Percentiles rank a stretch among this genome's conserved stretches.
Evolutionary conservation across 2,329 filamentous ascomycete species (phyloP).

Genomic region (Phyllosticta citribraziliensis): DNA sequence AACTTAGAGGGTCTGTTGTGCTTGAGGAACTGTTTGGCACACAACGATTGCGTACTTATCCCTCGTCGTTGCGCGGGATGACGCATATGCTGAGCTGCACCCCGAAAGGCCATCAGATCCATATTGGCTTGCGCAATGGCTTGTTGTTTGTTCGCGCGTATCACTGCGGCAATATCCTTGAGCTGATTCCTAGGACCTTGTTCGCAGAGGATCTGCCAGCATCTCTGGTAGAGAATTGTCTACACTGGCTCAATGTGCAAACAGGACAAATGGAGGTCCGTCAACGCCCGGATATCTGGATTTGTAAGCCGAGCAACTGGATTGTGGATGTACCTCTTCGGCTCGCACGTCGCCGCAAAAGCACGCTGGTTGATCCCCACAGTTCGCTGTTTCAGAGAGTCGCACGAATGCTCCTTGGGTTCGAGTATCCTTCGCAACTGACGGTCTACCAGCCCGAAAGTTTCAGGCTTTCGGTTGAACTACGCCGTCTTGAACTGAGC

Average conservation of each 20-base stretch:
- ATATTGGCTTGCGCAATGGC: slow-evolving; percentile 42
- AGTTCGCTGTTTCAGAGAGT: slow-evolving; percentile 33
- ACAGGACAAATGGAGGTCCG: slow-evolving; percentile 44
- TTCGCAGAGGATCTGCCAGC: slow-evolving; percentile 41
- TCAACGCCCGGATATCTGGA: slow-evolving; percentile 34
- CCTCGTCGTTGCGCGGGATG: slow-evolving; percentile 46
- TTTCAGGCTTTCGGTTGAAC: slow-evolving; percentile 40
- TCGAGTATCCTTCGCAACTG: slow-evolving; percentile 38
- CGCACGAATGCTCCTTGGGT: slow-evolving; percentile 38
- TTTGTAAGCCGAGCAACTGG: slow-evolving; percentile 30
- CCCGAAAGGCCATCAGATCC: slow-evolving; percentile 36
- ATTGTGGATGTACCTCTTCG: slow-evolving; percentile 23
- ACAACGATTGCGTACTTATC: too few relatives aligned
- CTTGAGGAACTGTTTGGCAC: slow-evolving; percentile 48
- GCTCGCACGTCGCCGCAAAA: slow-evolving; percentile 18
- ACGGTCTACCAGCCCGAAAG: slow-evolving; percentile 38
- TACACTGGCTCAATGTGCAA: slow-evolving; percentile 50
- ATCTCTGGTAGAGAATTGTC: slow-evolving; percentile 41
- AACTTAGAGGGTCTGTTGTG: slow-evolving; percentile 35
- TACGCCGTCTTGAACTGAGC: slow-evolving; percentile 43
- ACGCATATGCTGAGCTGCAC: slow-evolving; percentile 35
- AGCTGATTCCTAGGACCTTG: slow-evolving; percentile 24
- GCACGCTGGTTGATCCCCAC: slow-evolving; percentile 40
- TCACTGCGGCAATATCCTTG: slow-evolving; percentile 18
- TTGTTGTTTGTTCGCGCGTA: slow-evolving; percentile 36